phyloP scores from a whole-genome alignment of 768 basidiomycete species.

The Termitomyces sp. region DNA sequence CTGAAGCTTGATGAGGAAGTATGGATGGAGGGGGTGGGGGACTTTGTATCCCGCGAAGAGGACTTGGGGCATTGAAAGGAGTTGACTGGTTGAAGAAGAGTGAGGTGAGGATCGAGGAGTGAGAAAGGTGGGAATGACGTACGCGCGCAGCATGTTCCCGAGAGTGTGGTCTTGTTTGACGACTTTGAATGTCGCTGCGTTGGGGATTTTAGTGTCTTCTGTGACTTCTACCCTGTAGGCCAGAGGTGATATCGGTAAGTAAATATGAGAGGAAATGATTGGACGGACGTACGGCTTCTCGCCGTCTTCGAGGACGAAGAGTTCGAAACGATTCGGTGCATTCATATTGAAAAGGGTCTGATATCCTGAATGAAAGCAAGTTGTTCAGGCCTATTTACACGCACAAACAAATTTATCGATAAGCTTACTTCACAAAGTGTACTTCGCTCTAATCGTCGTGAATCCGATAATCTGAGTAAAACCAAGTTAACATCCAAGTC shows the following conservation, averaged over 20 bases:
- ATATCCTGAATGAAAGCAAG: not conserved
- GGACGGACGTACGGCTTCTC: constrained; percentile 87
- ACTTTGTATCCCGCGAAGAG: constrained; percentile 98
- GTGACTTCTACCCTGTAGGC: constrained; percentile 73
- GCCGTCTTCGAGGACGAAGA: constrained; percentile 77
- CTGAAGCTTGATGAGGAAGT: constrained; percentile 94
- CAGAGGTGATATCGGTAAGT: not conserved
- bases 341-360: constrained; percentile 54
- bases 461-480: not conserved
- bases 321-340: constrained; percentile 87
- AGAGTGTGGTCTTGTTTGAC: constrained; percentile 97
- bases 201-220: constrained; percentile 97
- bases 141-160: constrained; percentile 96
- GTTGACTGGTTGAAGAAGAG: constrained; percentile 58
- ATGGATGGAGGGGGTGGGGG: constrained; percentile 92
- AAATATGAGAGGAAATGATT: not conserved
- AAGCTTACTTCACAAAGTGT: not conserved
- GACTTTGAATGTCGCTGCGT: constrained; percentile 92
- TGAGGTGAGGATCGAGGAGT: constrained; percentile 4
- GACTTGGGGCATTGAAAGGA: constrained; percentile 81
- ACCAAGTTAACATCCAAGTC: not conserved
- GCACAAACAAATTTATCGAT: no score
- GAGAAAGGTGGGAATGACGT: constrained; percentile 28
- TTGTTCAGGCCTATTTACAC: not conserved
- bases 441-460: not conserved